Base-by-base conservation (phyloP, 2,329 filamentous ascomycete species). In the Clonostachys byssicola region DNA sequence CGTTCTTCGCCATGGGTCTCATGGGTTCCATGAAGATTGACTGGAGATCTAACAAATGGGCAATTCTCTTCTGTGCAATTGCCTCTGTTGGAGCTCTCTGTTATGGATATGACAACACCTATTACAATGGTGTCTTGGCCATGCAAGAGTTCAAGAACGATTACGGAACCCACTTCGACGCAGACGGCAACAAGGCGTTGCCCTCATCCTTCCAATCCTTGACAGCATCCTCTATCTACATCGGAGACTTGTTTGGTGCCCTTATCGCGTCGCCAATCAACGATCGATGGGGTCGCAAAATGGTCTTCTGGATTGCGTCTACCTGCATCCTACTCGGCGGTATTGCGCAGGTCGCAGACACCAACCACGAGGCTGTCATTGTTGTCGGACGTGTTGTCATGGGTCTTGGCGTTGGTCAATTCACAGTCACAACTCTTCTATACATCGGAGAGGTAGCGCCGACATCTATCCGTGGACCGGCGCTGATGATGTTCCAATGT, bases 231-330 rank as follows among this genome's bases (percentile, higher is more conserved):
- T 60, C 62, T 42, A 68, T 70, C 53, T 65, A 68, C 48, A 61
- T 70, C 13, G 66, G 66, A n/a, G 66, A 70, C 43, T 54, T 67
- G 1, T 43, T 66, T 33, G 66, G 66, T 35, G 60, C 66, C 6
- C 50, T 68, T 5, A 35, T 54, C 6, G 56, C 65, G 12, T 64
- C 64, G 3, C 65, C 63, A 7, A 60, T 67, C 49, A 70, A 68
- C 50, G 65, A 68, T 42, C 44, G 49, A 34, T 61, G 57, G 48
- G 66, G 66, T 18, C 60, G 65, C 16, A 64, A 63, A 44, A 51
- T 54, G 3, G 62, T 65, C 8, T 66, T 68, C 49, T 60, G 60
- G 48, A 54, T 54, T 12, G 65, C 61, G 2, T 62, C 65, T 3
- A 18, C 57, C 7, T 63, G 60, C 45, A 65, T 68, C 46, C 49